phyloP scores from a whole-genome alignment of 179 eudicot species.

The Nepenthes alata region DNA sequence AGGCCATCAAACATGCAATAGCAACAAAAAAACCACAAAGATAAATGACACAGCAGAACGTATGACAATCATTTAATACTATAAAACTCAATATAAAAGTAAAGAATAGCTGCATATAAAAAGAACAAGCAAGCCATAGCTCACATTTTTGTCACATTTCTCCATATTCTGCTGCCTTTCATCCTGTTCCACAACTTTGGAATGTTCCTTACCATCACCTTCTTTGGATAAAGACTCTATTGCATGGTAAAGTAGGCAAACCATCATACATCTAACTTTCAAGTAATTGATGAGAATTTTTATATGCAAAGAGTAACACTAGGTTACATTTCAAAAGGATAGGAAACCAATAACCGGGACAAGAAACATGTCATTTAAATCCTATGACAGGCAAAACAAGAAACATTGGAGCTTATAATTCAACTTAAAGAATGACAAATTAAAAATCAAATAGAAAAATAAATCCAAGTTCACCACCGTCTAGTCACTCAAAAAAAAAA shows the following conservation, averaged over 20 bases:
- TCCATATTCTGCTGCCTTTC: slow-evolving; percentile 20
- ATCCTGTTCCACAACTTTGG: slow-evolving; percentile 14
- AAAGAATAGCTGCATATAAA: background rate
- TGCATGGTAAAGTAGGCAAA: background rate
- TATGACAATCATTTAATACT: no score
- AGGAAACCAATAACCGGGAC: background rate
- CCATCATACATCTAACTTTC: no score
- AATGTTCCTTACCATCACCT: slow-evolving; percentile 17
- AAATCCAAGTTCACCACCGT: no score
- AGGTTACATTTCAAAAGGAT: background rate
- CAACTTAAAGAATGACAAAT: background rate
- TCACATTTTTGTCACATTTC: slow-evolving; percentile 29
- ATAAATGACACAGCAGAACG: no score
- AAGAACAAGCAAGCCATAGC: background rate
- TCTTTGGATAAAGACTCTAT: slow-evolving; percentile 49
- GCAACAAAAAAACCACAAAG: no score
- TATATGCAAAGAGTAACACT: no score
- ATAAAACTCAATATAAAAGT: no score
- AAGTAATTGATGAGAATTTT: no score
- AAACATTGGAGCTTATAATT: background rate
- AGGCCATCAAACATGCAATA: no score
- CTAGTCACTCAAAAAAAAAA: no score
- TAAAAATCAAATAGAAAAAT: background rate
- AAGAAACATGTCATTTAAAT: background rate
- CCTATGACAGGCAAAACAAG: background rate